These are phyloP conservation scores for Porogramme epimiltina DNA, from an alignment of 1,284 basidiomycete genomes.

Conservation along the genomic window DNA sequence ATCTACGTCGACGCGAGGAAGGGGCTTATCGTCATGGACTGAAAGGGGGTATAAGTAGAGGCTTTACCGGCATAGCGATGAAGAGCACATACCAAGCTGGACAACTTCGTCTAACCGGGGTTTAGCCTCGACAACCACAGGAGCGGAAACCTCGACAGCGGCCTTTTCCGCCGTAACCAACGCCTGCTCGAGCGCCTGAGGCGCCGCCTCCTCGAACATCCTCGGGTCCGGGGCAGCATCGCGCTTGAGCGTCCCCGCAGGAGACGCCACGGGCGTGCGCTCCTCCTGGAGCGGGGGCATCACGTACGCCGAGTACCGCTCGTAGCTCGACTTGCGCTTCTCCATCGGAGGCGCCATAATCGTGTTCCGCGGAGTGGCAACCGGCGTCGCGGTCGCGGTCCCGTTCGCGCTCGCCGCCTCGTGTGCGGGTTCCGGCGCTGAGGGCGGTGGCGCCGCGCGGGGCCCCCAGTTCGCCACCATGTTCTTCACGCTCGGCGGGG, in stretches of 20 bases:
- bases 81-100: conserved; percentile 10
- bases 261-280: conserved; percentile 58
- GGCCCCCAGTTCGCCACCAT: conserved; percentile 28
- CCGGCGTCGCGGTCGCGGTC: background rate
- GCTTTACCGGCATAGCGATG: background rate
- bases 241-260: conserved; percentile 53
- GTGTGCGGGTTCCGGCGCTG: conserved; percentile 2
- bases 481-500: conserved; percentile 26
- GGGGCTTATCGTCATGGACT: conserved; percentile 46
- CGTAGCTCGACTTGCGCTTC: conserved; percentile 65
- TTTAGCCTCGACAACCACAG: conserved; percentile 9
- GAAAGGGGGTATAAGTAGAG: background rate
- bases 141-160: background rate
- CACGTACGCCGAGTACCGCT: conserved; percentile 60
- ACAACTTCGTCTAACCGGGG: conserved; percentile 5
- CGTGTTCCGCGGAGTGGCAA: background rate
- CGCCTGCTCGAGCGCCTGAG: conserved; percentile 10
- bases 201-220: conserved; percentile 7
- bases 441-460: background rate
- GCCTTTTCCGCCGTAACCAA: conserved; percentile 4
- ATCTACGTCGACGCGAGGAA: conserved; percentile 54
- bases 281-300: conserved; percentile 72
- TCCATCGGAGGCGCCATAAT: conserved; percentile 35
- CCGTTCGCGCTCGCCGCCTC: background rate
- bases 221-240: conserved; percentile 24